Evolutionary conservation across 176 grass and related monocot genomes (phyloP), one percentile per base, ranked within the genome.

Genomic region (Oryza glaberrima): DNA sequence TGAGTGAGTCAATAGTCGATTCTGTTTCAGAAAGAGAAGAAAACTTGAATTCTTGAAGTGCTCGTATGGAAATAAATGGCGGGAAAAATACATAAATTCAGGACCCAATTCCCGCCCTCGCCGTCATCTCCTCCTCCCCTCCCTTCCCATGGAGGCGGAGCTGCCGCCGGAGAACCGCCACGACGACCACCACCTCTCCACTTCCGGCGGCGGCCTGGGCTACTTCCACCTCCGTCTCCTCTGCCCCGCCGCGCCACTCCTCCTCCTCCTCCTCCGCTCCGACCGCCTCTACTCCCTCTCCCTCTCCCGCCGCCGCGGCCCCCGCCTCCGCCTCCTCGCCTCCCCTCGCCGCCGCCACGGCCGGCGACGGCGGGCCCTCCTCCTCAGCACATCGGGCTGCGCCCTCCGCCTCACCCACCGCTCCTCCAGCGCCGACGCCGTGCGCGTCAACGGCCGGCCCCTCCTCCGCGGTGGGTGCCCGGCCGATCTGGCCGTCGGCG

Each of bases 151-250:
- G 84, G 74, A 79, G 71, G 38, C 48, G 78, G 19, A 48, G 67
- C 23, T 25, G 47, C 68, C 79, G 11, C 44, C 34, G 23, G 46
- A 36, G 7, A 38, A 65, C 54, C 40, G 6, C 82, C 74, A 56
- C 6, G 45, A 45, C 4, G 45, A 65, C 9, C 45, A 65, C 9
- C 45, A 36, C 47, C 75, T 48, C 49, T 86, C 47, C 70, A 73
- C 69, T 3, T 41, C 80, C 17, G 40, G 75, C 74, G 36, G 68
- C 69, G 6, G 51, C 26, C 76, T 94, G 9, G 92, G 88, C 35
- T 94, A 88, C 86, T 82, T 88, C 76, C 80, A 94, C 71, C 77
- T 97, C 71, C 88, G 95, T 58, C 60, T 87, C 58, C 49, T 87
- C 22, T 66, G 58, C 46, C 71, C 52, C 19, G n/a, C 32, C 22